Evolutionary conservation across 2,329 filamentous ascomycete genomes (phyloP).

Genomic region (Beauveria australis): DNA sequence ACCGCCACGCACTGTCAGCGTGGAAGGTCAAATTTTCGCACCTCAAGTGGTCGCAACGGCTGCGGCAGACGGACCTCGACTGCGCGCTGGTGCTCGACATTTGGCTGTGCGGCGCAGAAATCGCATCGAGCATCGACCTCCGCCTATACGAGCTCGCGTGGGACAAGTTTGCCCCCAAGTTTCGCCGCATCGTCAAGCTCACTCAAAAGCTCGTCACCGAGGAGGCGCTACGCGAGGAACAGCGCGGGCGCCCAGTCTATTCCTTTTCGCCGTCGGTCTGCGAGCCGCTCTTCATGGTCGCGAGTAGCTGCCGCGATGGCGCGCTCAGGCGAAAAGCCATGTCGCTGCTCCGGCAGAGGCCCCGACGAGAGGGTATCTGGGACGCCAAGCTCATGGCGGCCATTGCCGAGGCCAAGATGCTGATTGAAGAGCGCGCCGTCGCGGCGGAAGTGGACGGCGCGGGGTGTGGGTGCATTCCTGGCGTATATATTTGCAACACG

Average conservation of each 20-base stretch:
- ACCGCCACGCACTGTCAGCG: slow-evolving; percentile 4
- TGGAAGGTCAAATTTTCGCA: slow-evolving; percentile 10
- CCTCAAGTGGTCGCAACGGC: slow-evolving; percentile 7
- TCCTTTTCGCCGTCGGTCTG: slow-evolving; percentile 7
- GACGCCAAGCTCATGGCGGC: slow-evolving; percentile 10
- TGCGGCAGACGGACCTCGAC: slow-evolving; percentile 8
- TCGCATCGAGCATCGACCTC: slow-evolving; percentile 6
- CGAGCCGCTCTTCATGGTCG: slow-evolving; percentile 11
- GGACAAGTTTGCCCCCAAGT: slow-evolving; percentile 5
- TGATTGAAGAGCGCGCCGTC: slow-evolving; percentile 6
- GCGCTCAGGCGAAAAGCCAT: slow-evolving; percentile 2
- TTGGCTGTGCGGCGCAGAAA: slow-evolving; percentile 9
- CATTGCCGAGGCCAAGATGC: slow-evolving; percentile 11
- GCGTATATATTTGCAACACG: slow-evolving; percentile 4
- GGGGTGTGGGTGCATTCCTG: neutral
- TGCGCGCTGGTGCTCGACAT: slow-evolving; percentile 8
- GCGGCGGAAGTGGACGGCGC: neutral
- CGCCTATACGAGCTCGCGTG: slow-evolving; percentile 8
- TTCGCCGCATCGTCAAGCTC: slow-evolving; percentile 3
- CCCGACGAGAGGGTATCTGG: slow-evolving; percentile 10
- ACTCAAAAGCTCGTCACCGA: slow-evolving; percentile 6
- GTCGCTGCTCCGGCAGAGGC: slow-evolving; percentile 5
- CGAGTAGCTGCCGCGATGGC: neutral
- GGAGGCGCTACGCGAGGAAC: neutral
- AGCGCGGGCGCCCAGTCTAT: slow-evolving; percentile 3